These are phyloP conservation scores for Neurospora africana DNA, from an alignment of 495 filamentous ascomycete species.

Conservation along the genomic window DNA sequence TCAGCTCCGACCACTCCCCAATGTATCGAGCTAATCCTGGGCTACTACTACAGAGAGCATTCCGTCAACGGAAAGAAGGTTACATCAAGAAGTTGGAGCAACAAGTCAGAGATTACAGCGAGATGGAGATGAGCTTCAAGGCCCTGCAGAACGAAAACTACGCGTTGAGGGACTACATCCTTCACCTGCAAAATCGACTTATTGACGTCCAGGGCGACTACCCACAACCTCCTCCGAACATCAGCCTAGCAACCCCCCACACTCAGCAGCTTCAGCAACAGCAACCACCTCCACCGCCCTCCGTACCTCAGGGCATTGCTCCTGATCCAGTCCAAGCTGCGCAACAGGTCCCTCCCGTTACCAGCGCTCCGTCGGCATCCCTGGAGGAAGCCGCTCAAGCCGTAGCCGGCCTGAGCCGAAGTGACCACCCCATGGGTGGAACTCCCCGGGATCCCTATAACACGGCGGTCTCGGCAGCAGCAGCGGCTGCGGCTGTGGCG, in stretches of 20 bases:
- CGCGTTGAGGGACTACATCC: conserved; percentile 79
- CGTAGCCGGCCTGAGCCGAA: conserved; percentile 21
- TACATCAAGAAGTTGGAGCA: conserved; percentile 97
- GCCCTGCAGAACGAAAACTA: conserved; percentile 78
- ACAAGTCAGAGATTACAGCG: conserved; percentile 66
- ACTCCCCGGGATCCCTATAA: conserved; percentile 6
- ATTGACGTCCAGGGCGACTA: conserved; percentile 73
- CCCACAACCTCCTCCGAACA: conserved; percentile 61
- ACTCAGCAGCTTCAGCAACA: conserved; percentile 3
- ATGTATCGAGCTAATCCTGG: not conserved
- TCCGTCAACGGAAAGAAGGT: conserved; percentile 93
- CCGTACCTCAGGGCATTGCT: not conserved
- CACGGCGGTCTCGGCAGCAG: conserved; percentile 1
- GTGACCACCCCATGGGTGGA: conserved; percentile 9
- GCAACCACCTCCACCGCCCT: conserved; percentile 1
- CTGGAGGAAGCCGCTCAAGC: conserved; percentile 28
- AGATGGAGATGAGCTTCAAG: conserved; percentile 61
- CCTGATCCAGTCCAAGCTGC: not conserved
- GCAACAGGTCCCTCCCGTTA: not conserved
- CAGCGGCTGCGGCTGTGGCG: not conserved
- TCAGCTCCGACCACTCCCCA: not conserved
- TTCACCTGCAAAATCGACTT: conserved; percentile 79
- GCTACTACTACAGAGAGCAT: conserved; percentile 58
- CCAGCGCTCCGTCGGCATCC: conserved; percentile 3
- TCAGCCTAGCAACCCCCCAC: conserved; percentile 28